phyloP scores from a whole-genome alignment of 768 basidiomycete species.

The Trametes elegans region DNA sequence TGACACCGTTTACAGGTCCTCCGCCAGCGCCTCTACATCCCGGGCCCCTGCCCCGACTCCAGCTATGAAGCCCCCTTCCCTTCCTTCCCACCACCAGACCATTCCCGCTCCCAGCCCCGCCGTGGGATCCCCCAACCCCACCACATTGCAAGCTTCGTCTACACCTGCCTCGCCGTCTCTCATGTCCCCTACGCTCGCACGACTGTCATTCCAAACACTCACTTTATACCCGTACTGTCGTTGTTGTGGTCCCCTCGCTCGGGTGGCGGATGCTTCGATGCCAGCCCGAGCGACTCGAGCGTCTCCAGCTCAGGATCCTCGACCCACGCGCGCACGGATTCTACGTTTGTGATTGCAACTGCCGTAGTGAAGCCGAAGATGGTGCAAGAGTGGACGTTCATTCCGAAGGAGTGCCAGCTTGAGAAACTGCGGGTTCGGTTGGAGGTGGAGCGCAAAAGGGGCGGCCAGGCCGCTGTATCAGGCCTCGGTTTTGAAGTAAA shows the following conservation, averaged over 20 bases:
- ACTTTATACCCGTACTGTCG: constrained; percentile 50
- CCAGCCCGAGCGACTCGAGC: constrained; percentile 23
- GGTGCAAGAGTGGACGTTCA: constrained; percentile 39
- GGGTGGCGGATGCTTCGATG: constrained; percentile 14
- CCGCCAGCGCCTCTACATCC: constrained; percentile 10
- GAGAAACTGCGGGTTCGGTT: constrained; percentile 59
- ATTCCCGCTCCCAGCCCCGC: background rate
- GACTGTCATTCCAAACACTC: constrained; percentile 57
- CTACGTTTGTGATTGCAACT: constrained; percentile 15
- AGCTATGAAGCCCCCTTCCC: constrained; percentile 39
- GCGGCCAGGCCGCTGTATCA: background rate
- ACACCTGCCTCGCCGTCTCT: constrained; percentile 44
- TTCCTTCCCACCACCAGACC: constrained; percentile 29
- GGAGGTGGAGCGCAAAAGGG: constrained; percentile 34
- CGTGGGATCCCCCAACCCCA: constrained; percentile 19
- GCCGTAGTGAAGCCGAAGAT: constrained; percentile 4
- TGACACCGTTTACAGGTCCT: constrained; percentile 15
- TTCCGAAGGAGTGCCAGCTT: constrained; percentile 66
- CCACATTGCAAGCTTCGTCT: constrained; percentile 29
- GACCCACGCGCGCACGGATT: constrained; percentile 4
- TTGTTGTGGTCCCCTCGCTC: constrained; percentile 35
- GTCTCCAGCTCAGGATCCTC: constrained; percentile 7
- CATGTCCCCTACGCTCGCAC: constrained; percentile 53
- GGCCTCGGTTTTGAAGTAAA: constrained; percentile 13
- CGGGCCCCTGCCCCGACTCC: constrained; percentile 19